A percentile compares a stretch with the other conserved stretches of the same genome.
Evolutionary conservation across 805 yeast species (phyloP).

Genomic region (Candida qinlingensis): DNA sequence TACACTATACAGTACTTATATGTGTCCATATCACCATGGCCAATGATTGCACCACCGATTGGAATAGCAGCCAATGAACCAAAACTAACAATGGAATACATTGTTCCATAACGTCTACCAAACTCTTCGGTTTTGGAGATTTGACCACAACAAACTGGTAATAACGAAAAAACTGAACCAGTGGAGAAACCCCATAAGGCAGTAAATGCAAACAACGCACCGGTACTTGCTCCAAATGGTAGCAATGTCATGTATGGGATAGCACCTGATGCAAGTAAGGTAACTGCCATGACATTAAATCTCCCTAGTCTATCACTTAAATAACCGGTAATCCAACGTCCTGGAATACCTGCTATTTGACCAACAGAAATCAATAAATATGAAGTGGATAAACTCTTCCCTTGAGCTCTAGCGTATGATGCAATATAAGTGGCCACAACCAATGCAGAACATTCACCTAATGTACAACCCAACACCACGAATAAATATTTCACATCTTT

Average conservation of each 20-base stretch:
- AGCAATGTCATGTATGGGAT: conserved; percentile 33
- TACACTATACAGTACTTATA: conserved; percentile 33
- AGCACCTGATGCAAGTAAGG: conserved; percentile 26
- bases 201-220: conserved; percentile 38
- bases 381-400: conserved; percentile 34
- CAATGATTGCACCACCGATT: conserved; percentile 45
- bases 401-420: conserved; percentile 44
- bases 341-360: conserved; percentile 36
- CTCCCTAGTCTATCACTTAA: conserved; percentile 43
- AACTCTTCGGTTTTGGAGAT: conserved; percentile 48
- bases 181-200: conserved; percentile 48
- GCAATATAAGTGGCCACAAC: conserved; percentile 43
- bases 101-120: conserved; percentile 51
- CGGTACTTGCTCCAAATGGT: conserved; percentile 31
- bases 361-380: conserved; percentile 42
- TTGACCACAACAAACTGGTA: conserved; percentile 56
- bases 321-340: conserved; percentile 40
- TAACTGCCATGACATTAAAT: conserved; percentile 43
- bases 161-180: conserved; percentile 48
- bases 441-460: conserved; percentile 42
- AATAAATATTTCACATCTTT: conserved; percentile 39
- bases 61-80: conserved; percentile 48
- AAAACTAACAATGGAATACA: conserved; percentile 54
- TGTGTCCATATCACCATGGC: conserved; percentile 27
- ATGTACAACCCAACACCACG: conserved; percentile 38